These are phyloP conservation scores for Backusella macrospora DNA, from an alignment of 192 early-diverging fungal species.

Conservation along the genomic window DNA sequence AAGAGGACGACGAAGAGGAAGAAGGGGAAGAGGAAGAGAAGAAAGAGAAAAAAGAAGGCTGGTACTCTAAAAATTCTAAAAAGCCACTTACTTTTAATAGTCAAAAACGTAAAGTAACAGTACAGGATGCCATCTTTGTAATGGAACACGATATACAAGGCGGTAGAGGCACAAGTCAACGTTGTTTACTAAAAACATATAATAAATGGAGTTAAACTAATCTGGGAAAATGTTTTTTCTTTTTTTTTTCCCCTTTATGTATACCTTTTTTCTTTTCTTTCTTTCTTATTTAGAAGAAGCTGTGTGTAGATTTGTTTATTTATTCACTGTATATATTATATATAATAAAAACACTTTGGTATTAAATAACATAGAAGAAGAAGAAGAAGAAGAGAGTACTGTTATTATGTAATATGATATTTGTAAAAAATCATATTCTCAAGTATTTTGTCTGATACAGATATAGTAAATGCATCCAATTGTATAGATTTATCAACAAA, in stretches of 20 bases:
- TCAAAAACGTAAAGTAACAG: conserved; percentile 64
- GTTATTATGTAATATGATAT: too few species aligned
- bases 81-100: conserved; percentile 29
- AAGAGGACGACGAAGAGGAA: conserved; percentile 27
- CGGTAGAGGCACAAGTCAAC: conserved; percentile 46
- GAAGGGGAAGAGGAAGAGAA: conserved; percentile 6
- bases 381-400: too few species aligned
- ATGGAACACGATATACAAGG: conserved; percentile 67
- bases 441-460: too few species aligned
- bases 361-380: too few species aligned
- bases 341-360: too few species aligned
- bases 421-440: too few species aligned
- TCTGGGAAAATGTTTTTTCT: not conserved
- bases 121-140: conserved; percentile 74
- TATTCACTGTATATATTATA: too few species aligned
- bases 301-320: too few species aligned
- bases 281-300: too few species aligned
- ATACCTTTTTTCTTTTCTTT: too few species aligned
- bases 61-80: conserved; percentile 1
- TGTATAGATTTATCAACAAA: too few species aligned
- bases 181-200: conserved; percentile 51
- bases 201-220: conserved; percentile 35
- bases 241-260: not conserved
- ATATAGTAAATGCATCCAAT: too few species aligned
- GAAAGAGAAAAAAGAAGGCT: not conserved